These are phyloP conservation scores for Discostella stelligera DNA, from an alignment of 352 stramenopile genomes.

Conservation along the genomic window DNA sequence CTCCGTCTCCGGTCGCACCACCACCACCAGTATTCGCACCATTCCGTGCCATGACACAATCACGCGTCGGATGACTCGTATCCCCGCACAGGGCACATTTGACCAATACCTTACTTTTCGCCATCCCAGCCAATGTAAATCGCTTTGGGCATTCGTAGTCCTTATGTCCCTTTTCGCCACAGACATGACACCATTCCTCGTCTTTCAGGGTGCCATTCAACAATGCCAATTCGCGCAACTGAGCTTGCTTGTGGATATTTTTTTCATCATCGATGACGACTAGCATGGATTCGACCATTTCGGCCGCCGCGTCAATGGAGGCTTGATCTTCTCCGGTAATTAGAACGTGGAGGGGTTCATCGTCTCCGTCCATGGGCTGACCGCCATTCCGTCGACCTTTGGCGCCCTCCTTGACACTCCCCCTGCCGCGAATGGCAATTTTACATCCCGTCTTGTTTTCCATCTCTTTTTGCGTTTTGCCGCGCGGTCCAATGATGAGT, in stretches of 20 bases:
- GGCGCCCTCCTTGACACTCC: conserved; percentile 96
- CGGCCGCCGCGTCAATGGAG: conserved; percentile 69
- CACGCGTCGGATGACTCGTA: conserved; percentile 93
- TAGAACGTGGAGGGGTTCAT: conserved; percentile 82
- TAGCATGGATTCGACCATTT: conserved; percentile 84
- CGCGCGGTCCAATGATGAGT: conserved; percentile 97
- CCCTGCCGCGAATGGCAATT: conserved; percentile 96
- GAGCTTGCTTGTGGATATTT: conserved; percentile 97
- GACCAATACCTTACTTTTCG: conserved; percentile 85
- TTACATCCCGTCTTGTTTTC: conserved; percentile 98
- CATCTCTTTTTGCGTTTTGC: conserved; percentile 99
- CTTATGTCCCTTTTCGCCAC: conserved; percentile 96
- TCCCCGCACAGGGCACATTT: conserved; percentile 98
- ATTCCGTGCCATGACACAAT: conserved; percentile 89
- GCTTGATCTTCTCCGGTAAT: conserved; percentile 81
- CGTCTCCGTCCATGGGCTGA: conserved; percentile 89
- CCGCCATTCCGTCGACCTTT: conserved; percentile 82
- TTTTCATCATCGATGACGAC: conserved; percentile 90
- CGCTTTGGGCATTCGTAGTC: conserved; percentile 93
- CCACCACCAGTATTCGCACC: neutral
- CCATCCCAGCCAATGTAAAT: conserved; percentile 53
- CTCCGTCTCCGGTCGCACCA: neutral
- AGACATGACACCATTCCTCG: conserved; percentile 96
- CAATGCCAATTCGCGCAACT: conserved; percentile 96
- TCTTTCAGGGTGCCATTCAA: conserved; percentile 98